Percentiles rank a stretch among this genome's conserved stretches.
phyloP scores from a whole-genome alignment of 495 filamentous ascomycete species.

The Annulohypoxylon stygium region DNA sequence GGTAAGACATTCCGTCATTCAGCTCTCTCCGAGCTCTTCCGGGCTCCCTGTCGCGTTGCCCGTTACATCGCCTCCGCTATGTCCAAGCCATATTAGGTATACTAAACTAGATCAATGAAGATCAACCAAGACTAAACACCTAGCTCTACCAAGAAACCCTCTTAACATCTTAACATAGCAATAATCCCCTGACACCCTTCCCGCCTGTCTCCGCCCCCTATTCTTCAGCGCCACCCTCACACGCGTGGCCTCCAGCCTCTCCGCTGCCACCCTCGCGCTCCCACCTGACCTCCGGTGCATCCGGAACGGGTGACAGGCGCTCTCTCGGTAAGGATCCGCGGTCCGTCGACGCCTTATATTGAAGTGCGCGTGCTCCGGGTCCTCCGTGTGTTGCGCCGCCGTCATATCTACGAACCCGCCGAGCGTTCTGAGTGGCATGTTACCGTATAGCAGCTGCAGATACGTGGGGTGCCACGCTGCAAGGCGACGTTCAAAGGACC shows the following conservation, averaged over 20 bases:
- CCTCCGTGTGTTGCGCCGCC: constrained; percentile 14
- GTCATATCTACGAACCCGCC: constrained; percentile 22
- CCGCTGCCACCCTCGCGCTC: constrained; percentile 1
- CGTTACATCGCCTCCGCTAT: constrained; percentile 11
- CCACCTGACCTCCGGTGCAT: constrained; percentile 18
- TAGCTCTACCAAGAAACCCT: constrained; percentile 18
- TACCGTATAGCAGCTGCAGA: constrained; percentile 28
- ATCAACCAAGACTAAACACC: not conserved
- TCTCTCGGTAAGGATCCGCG: too few species aligned
- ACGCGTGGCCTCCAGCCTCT: constrained; percentile 15
- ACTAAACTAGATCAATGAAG: too few species aligned
- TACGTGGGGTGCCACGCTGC: constrained; percentile 14
- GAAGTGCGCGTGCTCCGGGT: not conserved
- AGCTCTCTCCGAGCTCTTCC: constrained; percentile 7
- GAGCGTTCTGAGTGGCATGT: constrained; percentile 33
- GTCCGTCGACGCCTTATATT: too few species aligned
- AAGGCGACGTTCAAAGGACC: constrained; percentile 25
- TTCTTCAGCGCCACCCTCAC: constrained; percentile 15
- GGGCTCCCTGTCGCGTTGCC: not conserved
- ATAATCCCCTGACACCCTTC: constrained; percentile 22
- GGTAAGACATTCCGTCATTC: constrained; percentile 25
- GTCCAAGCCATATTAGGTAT: not conserved
- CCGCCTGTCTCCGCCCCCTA: constrained; percentile 14
- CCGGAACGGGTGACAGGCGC: constrained; percentile 6
- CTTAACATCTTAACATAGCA: constrained; percentile 27